phyloP scores from a whole-genome alignment of 2,329 filamentous ascomycete species.

The Raffaelea arxii region DNA sequence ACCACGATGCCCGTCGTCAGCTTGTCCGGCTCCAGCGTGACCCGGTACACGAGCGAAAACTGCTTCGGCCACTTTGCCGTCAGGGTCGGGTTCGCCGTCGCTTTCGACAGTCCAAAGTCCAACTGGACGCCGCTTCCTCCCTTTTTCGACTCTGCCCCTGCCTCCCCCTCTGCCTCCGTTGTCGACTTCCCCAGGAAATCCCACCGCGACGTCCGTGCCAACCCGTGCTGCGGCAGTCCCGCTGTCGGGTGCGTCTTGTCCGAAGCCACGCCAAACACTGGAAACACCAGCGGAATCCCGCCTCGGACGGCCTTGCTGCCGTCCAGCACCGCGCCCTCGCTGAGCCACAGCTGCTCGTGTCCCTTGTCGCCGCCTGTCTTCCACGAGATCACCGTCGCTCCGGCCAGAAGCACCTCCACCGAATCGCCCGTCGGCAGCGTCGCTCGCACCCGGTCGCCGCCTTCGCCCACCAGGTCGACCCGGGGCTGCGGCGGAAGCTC shows the following conservation, averaged over 20 bases:
- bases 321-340: constrained; percentile 69
- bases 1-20: constrained; percentile 77
- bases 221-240: constrained; percentile 83
- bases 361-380: constrained; percentile 71
- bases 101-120: constrained; percentile 80
- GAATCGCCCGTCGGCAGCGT: constrained; percentile 77
- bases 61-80: constrained; percentile 72
- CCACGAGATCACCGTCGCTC: constrained; percentile 90
- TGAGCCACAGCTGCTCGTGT: constrained; percentile 75
- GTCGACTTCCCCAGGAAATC: constrained; percentile 86
- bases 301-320: constrained; percentile 84
- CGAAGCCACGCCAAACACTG: constrained; percentile 75
- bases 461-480: constrained; percentile 63
- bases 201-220: constrained; percentile 84
- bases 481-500: constrained; percentile 65
- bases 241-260: constrained; percentile 62
- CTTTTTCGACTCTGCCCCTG: constrained; percentile 14
- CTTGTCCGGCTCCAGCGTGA: constrained; percentile 66
- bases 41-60: constrained; percentile 88
- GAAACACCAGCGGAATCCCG: constrained; percentile 87
- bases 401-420: constrained; percentile 77
- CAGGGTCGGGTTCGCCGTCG: constrained; percentile 58
- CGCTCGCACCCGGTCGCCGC: constrained; percentile 60
- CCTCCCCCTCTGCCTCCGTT: constrained; percentile 41
- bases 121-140: constrained; percentile 71